Evolutionary conservation across 2,329 filamentous ascomycete genomes (phyloP).

Genomic region (Trichoderma simmonsii): DNA sequence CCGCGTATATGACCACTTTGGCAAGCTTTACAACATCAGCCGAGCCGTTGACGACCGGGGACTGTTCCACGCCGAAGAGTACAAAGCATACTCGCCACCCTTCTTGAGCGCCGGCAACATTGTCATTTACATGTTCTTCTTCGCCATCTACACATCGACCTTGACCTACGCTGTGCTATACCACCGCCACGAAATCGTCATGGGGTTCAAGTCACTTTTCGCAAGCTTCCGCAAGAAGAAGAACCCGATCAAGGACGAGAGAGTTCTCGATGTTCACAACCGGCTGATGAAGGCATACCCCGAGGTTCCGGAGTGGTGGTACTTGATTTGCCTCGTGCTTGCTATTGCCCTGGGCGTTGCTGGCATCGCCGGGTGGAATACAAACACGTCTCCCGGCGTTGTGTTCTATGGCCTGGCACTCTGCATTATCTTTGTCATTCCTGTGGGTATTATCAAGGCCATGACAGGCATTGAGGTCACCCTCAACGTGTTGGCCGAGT

Average conservation of each 20-base stretch:
- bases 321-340: conserved; percentile 39
- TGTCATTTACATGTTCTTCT: conserved; percentile 55
- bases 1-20: conserved; percentile 49
- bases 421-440: conserved; percentile 50
- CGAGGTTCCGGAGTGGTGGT: conserved; percentile 56
- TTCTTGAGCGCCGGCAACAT: conserved; percentile 50
- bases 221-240: conserved; percentile 42
- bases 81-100: conserved; percentile 50
- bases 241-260: conserved; percentile 32
- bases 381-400: conserved; percentile 49
- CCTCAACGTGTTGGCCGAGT: conserved; percentile 52
- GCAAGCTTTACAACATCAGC: conserved; percentile 45
- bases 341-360: conserved; percentile 46
- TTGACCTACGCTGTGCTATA: conserved; percentile 51
- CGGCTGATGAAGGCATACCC: conserved; percentile 46
- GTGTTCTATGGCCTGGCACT: conserved; percentile 51
- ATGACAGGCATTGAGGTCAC: conserved; percentile 53
- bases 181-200: conserved; percentile 49
- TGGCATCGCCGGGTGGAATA: conserved; percentile 48
- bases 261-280: conserved; percentile 46
- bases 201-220: conserved; percentile 47
- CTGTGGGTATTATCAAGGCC: conserved; percentile 51
- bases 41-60: conserved; percentile 40
- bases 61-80: conserved; percentile 45
- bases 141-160: conserved; percentile 51